Base-by-base conservation (phyloP, 2,329 filamentous ascomycete genomes). In the Lachnellula arida region DNA sequence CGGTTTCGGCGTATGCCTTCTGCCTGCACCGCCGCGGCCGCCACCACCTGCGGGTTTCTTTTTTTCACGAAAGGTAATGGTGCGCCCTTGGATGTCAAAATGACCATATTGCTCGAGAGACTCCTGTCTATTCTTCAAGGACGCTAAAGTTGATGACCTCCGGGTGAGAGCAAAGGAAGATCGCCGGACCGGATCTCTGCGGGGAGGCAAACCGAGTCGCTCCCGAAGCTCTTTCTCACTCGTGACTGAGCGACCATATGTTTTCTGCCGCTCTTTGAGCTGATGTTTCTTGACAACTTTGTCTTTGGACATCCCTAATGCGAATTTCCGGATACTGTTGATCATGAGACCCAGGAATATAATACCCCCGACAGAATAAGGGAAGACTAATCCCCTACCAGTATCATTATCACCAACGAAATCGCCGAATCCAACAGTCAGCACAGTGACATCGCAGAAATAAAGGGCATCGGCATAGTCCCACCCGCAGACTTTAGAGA, bases 271-370 rank as follows among this genome's bases (percentile, higher is more conserved):
- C 54, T 76, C 75, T 15, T 76, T 76, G 46, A 82, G 75, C 50
- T 83, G 72, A 65, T 87, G 84, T 42, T 78, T 78, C 54, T 78
- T 77, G 49, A 88, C 72, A 23, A 88, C 76, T 40, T 88, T 86
- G 58, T 84, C 79, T 49, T 81, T 75, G 23, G 81, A 80, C 32
- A 88, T 72, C 57, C 86, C 80, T 9, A 72, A 65, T 2, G 80
- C 80, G 57, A 87, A 86, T 44, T 78, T 81, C 56, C 80, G 78
- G 55, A 89, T 81, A 56, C 82, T 86, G 25, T 78, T 80, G 19
- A 89, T 81, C 63, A 88, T 81, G 32, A 89, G 74, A 75, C 84
- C 86, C 0, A 89, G 76, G 63, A 86, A 87, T 44, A 89, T 81
- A 58, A 86, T 86, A 6, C 86, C 86, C 22, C 84, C 78, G 0